Percentiles rank a stretch among this genome's conserved stretches.
These are phyloP conservation scores for Calamus simplicifolius DNA, from an alignment of 176 grass and related monocot genomes.

Conservation along the genomic window DNA sequence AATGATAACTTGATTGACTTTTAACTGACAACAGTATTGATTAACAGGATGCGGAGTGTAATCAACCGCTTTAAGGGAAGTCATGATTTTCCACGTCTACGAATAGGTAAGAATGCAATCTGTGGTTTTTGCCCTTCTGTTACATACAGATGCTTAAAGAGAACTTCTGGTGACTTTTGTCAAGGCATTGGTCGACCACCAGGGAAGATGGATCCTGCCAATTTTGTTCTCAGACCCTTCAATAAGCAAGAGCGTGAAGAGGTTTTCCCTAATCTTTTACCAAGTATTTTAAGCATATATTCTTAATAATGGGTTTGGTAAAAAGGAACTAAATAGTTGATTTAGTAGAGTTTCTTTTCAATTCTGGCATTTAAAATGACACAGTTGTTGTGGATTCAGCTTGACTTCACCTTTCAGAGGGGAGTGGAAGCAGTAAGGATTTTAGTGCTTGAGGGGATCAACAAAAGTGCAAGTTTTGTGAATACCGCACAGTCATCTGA, in stretches of 20 bases:
- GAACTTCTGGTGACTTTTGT: slow-evolving; percentile 5
- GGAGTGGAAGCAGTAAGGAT: slow-evolving; percentile 50
- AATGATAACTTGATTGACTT: too few relatives aligned
- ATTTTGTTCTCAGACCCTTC: slow-evolving; percentile 73
- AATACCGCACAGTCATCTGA: slow-evolving; percentile 39
- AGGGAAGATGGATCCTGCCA: slow-evolving; percentile 94
- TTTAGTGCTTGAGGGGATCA: slow-evolving; percentile 58
- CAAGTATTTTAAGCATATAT: slow-evolving; percentile 1
- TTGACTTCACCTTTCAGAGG: slow-evolving; percentile 42
- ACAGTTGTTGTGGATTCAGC: slow-evolving; percentile 23
- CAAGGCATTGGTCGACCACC: slow-evolving; percentile 81
- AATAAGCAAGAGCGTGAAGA: slow-evolving; percentile 72
- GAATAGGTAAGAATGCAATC: slow-evolving; percentile 42
- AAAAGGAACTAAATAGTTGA: not conserved
- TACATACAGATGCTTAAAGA: not conserved
- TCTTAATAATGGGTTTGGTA: not conserved
- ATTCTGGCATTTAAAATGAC: too few relatives aligned
- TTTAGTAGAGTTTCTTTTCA: not conserved
- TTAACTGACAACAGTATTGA: too few relatives aligned
- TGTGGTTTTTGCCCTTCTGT: not conserved
- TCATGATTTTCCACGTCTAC: slow-evolving; percentile 71
- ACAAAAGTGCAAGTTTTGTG: slow-evolving; percentile 61
- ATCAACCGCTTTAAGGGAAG: slow-evolving; percentile 77
- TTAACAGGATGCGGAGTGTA: slow-evolving; percentile 81
- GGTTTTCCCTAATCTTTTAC: slow-evolving; percentile 24